Conservation (phyloP, 2,329 filamentous ascomycete genomes). For the Aspergillus piperis region DNA sequence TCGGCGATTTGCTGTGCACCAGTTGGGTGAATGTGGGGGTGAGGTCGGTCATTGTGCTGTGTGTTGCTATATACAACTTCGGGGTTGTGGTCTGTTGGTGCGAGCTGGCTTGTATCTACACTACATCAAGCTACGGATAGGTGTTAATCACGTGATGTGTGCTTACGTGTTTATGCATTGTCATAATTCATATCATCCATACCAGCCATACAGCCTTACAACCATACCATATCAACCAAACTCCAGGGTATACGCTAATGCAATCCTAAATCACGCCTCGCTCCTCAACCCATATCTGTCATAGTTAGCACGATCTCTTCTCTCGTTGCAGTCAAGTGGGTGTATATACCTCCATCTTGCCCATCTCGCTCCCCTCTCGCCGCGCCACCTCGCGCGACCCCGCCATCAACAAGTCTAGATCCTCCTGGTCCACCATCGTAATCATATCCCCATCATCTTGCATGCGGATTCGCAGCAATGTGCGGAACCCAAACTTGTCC, state of each 20-base stretch:
- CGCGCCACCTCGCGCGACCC: slow-evolving; percentile 67
- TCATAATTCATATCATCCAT: not conserved
- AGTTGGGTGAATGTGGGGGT: slow-evolving; percentile 40
- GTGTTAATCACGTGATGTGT: not conserved
- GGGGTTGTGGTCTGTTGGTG: not conserved
- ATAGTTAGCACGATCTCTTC: slow-evolving; percentile 5
- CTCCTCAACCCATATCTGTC: slow-evolving; percentile 48
- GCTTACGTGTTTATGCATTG: not conserved
- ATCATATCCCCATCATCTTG: slow-evolving; percentile 95
- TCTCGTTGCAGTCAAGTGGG: not conserved
- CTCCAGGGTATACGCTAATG: slow-evolving; percentile 5
- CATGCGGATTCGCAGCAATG: slow-evolving; percentile 75
- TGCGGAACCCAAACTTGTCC: slow-evolving; percentile 76
- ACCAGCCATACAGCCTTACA: not conserved
- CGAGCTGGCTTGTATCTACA: not conserved
- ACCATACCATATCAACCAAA: not conserved
- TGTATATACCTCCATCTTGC: slow-evolving; percentile 88
- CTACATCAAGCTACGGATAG: not conserved
- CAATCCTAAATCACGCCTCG: slow-evolving; percentile 28
- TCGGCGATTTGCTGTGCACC: slow-evolving; percentile 24
- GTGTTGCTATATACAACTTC: not conserved
- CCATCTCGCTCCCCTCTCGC: slow-evolving; percentile 76
- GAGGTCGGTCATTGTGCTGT: slow-evolving; percentile 43
- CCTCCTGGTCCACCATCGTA: slow-evolving; percentile 94
- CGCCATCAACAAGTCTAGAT: slow-evolving; percentile 83